A percentile compares a stretch with the other conserved stretches of the same genome.
phyloP scores from a whole-genome alignment of 257 asterid genomes.

The Solanum boliviense region DNA sequence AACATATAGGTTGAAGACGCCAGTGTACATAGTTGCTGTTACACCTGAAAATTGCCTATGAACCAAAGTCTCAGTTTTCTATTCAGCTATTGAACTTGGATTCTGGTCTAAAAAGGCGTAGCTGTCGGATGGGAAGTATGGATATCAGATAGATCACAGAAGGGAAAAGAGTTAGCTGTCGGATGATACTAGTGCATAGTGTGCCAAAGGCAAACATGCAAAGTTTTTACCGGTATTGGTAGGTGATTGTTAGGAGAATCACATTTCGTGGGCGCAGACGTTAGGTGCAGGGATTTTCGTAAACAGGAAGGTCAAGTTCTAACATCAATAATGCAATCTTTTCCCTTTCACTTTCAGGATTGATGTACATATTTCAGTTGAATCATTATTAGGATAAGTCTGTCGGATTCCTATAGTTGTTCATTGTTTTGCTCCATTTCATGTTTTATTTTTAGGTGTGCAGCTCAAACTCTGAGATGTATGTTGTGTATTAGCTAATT shows the following conservation, averaged over 20 bases:
- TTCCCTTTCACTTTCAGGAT: constrained; percentile 3
- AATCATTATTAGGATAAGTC: neutral
- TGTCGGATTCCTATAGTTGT: neutral
- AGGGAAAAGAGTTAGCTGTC: neutral
- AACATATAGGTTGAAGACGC: neutral
- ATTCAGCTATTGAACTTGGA: neutral
- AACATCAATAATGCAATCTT: constrained; percentile 15
- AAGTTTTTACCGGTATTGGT: constrained; percentile 35
- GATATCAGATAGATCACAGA: neutral
- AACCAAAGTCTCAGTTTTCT: neutral
- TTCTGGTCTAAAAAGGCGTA: neutral
- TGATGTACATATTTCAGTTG: constrained; percentile 14
- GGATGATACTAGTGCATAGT: constrained; percentile 26
- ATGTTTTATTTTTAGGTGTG: neutral
- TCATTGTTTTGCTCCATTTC: neutral
- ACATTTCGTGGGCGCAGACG: constrained; percentile 4
- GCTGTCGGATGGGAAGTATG: neutral
- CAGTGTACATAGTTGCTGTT: constrained; percentile 35
- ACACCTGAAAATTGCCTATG: constrained; percentile 14
- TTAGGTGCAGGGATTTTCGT: constrained; percentile 8
- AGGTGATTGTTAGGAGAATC: constrained; percentile 24
- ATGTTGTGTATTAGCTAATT: neutral
- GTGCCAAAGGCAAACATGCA: constrained; percentile 38
- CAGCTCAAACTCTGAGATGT: neutral
- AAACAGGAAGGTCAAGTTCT: constrained; percentile 1